Conservation (phyloP, 495 filamentous ascomycete species). For the Podospora australis region DNA sequence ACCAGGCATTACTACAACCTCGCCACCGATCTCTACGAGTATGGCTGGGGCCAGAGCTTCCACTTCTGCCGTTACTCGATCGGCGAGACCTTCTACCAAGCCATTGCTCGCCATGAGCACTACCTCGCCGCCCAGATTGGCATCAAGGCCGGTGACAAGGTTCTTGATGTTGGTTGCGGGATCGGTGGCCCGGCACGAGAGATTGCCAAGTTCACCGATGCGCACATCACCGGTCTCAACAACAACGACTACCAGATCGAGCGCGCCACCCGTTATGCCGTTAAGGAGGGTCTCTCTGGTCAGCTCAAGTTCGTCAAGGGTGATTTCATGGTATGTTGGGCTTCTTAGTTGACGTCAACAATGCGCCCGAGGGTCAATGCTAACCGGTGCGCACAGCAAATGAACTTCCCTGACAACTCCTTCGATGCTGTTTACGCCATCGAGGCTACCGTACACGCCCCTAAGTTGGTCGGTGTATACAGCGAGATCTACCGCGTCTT, state of each 20-base stretch:
- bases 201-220: constrained; percentile 91
- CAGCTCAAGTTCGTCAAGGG: constrained; percentile 90
- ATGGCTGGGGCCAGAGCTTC: constrained; percentile 92
- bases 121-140: constrained; percentile 90
- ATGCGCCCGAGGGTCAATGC: neutral
- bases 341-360: neutral
- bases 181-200: constrained; percentile 96
- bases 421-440: constrained; percentile 99
- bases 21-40: constrained; percentile 94
- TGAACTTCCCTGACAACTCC: constrained; percentile 84
- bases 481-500: constrained; percentile 89
- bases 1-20: constrained; percentile 99
- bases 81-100: constrained; percentile 84
- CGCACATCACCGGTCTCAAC: constrained; percentile 87
- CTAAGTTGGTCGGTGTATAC: constrained; percentile 91
- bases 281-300: constrained; percentile 69
- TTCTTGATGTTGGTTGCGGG: constrained; percentile 95
- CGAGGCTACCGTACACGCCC: constrained; percentile 94
- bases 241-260: constrained; percentile 99
- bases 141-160: constrained; percentile 78
- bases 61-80: constrained; percentile 96
- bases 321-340: constrained; percentile 77
- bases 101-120: constrained; percentile 96
- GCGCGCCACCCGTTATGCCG: constrained; percentile 79
- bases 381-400: constrained; percentile 55